Evolutionary conservation across 257 asterid species (phyloP), one percentile per base, ranked within the genome.

Genomic region (Euphrasia confusa): DNA sequence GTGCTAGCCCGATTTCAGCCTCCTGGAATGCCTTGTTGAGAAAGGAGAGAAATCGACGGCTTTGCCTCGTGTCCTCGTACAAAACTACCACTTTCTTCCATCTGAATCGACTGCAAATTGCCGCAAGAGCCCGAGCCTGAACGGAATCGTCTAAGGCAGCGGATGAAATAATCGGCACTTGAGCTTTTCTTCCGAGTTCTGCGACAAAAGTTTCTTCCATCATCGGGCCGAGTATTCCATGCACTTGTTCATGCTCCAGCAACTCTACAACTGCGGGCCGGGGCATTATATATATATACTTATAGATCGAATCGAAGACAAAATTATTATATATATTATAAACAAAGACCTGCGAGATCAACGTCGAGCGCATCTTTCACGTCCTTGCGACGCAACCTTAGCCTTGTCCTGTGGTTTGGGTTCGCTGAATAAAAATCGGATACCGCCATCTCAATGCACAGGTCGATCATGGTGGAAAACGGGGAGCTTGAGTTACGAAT

Each of bases 381-480:
- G 67, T 71, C 67, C 65, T 67, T 76, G 59, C 68, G 83, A 35
- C 10, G 40, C 0, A 76, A 58, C 27, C 66, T 30, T 68, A 84
- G 37, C 73, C 83, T 68, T 1, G 84, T 79, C 1, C 39, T 53
- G 30, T 81, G 79, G 44, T 77, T 66, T 2, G 79, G 65, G 72
- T 74, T 72, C 6, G 49, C 72, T 0, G 45, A 47, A 48, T 84
- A 84, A 58, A 79, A 84, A 63, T 84, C 88, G 3, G 66, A 59
- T 32, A 75, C 44, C 5, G 86, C 81, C 83, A 81, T 81, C 30
- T 73, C 72, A 71, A 81, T 84, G 72, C 88, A 81, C 6, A 67
- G 57, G 48, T 79, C 78, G 6, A 28, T 77, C 88, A 79, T 84
- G 32, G 73, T 52, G 10, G 78, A 87, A 61, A 78, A 11, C n/a